phyloP scores from a whole-genome alignment of 148 eudicot genomes.

The Pharnaceum exiguum region DNA sequence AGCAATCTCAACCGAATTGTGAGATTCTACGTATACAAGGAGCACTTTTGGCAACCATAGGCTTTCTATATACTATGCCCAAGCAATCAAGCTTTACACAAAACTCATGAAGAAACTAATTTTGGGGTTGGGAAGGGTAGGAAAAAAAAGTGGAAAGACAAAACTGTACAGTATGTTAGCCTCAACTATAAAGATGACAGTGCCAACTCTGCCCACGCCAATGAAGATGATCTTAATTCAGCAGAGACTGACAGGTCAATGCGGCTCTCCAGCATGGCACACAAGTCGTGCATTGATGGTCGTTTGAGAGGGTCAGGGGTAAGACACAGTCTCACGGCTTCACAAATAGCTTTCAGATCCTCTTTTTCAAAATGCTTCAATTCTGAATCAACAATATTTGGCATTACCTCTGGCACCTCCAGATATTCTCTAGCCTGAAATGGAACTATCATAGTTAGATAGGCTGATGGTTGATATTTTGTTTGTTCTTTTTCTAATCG shows the following conservation, averaged over 20 bases:
- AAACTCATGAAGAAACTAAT: conserved; percentile 8
- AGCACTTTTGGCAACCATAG: conserved; percentile 14
- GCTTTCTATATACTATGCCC: conserved; percentile 18
- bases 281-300: conserved; percentile 56
- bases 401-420: conserved; percentile 56
- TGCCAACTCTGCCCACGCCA: conserved; percentile 96
- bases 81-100: conserved; percentile 27
- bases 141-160: background rate
- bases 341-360: conserved; percentile 65
- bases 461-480: background rate
- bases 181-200: conserved; percentile 36
- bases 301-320: conserved; percentile 36
- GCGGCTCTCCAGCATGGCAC: conserved; percentile 46
- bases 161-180: conserved; percentile 38
- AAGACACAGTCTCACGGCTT: conserved; percentile 58
- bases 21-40: conserved; percentile 28
- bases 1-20: background rate
- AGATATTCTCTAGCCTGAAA: conserved; percentile 84
- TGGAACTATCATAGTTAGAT: background rate
- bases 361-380: conserved; percentile 66
- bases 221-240: conserved; percentile 70
- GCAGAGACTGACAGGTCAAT: conserved; percentile 70
- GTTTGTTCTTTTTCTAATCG: background rate
- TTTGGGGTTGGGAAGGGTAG: background rate
- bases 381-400: conserved; percentile 65